phyloP scores from a whole-genome alignment of 306 rosid species.

The Prunus kanzakura region DNA sequence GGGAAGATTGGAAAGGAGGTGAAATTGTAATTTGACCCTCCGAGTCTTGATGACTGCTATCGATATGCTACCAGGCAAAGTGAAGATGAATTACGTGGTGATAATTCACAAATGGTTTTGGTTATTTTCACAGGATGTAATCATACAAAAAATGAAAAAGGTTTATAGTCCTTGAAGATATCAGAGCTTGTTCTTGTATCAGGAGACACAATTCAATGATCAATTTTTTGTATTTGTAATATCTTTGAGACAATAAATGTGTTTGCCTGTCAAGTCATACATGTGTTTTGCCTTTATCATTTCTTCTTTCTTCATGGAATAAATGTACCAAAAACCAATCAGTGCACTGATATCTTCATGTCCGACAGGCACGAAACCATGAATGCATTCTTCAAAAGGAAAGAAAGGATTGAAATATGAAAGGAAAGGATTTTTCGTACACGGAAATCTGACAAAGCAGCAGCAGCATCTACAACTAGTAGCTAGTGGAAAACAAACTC shows the following conservation, averaged over 20 bases:
- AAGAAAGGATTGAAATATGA: neutral
- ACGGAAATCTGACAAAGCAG: neutral
- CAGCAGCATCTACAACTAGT: neutral
- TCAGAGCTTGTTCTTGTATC: too few relatives aligned
- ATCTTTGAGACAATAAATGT: too few relatives aligned
- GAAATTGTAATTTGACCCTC: neutral
- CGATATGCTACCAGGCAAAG: neutral
- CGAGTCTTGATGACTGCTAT: neutral
- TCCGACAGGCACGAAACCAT: neutral
- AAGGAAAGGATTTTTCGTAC: neutral
- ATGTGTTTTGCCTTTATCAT: neutral
- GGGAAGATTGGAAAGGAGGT: neutral
- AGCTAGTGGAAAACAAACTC: conserved; percentile 14
- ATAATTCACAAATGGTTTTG: neutral
- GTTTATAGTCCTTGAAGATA: too few relatives aligned
- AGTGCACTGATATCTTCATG: neutral
- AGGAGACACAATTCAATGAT: too few relatives aligned
- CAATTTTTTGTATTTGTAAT: neutral
- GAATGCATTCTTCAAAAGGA: neutral
- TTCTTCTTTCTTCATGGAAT: neutral
- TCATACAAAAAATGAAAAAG: neutral
- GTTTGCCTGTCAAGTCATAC: too few relatives aligned
- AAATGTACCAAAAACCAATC: neutral
- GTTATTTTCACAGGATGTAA: conserved; percentile 4
- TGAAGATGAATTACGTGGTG: neutral